Conservation (phyloP, 768 basidiomycete genomes). For the Tricholoma sp. region DNA sequence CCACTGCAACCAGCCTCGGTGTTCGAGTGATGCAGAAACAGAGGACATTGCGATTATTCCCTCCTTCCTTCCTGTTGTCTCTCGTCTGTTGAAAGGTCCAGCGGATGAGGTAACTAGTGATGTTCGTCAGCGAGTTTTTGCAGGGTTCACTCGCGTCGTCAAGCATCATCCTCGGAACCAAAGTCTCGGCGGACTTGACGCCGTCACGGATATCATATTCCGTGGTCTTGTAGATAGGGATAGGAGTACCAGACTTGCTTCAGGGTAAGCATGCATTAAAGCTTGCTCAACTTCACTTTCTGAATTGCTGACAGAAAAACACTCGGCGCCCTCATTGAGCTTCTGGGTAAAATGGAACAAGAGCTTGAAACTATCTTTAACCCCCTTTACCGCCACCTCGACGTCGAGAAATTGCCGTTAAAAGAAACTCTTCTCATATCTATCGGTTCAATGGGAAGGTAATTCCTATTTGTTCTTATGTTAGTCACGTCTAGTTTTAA, state of each 20-base stretch:
- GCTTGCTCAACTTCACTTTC: neutral
- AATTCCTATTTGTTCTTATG: constrained; percentile 7
- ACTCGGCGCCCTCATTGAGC: constrained; percentile 40
- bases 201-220: constrained; percentile 34
- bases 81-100: constrained; percentile 42
- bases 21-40: constrained; percentile 17
- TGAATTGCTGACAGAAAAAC: constrained; percentile 33
- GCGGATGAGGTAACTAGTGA: constrained; percentile 38
- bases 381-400: constrained; percentile 44
- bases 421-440: constrained; percentile 65
- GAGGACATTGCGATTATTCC: constrained; percentile 23
- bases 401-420: constrained; percentile 37
- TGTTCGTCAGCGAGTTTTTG: constrained; percentile 41
- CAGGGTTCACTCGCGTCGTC: constrained; percentile 35
- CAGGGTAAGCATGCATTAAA: constrained; percentile 51
- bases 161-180: constrained; percentile 34
- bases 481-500: constrained; percentile 1
- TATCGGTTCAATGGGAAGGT: constrained; percentile 54
- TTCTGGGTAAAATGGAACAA: constrained; percentile 26
- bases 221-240: constrained; percentile 49
- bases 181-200: constrained; percentile 24
- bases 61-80: constrained; percentile 30
- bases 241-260: constrained; percentile 56
- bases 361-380: constrained; percentile 38
- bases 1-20: constrained; percentile 28